Conservation (phyloP, 2,329 filamentous ascomycete species). For the Setomelanomma holmii region DNA sequence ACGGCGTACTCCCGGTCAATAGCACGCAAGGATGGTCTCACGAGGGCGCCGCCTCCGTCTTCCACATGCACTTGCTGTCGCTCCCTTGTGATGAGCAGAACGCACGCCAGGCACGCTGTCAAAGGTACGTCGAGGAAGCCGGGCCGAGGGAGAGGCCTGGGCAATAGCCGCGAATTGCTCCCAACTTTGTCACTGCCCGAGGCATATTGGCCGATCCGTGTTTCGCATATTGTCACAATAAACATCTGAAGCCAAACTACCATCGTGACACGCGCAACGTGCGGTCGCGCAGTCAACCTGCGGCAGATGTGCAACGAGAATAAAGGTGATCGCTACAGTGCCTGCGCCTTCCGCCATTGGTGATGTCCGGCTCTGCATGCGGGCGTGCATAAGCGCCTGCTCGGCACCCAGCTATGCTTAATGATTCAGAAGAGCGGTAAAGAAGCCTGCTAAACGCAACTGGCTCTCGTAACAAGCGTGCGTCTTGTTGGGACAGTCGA, state of each 20-base stretch:
- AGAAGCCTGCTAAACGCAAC: conserved; percentile 33
- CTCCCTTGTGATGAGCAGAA: conserved; percentile 18
- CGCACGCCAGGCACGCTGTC: conserved; percentile 30
- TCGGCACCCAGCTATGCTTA: conserved; percentile 28
- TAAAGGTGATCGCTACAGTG: conserved; percentile 17
- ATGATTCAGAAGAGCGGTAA: conserved; percentile 52
- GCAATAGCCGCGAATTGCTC: conserved; percentile 27
- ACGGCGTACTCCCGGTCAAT: conserved; percentile 11
- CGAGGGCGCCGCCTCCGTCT: conserved; percentile 22
- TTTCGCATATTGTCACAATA: conserved; percentile 23
- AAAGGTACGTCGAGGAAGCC: conserved; percentile 30
- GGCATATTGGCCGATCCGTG: conserved; percentile 18
- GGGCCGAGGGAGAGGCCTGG: conserved; percentile 32
- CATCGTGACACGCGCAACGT: conserved; percentile 31
- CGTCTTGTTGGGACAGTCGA: conserved; percentile 40
- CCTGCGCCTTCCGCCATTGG: conserved; percentile 36
- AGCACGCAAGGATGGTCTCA: conserved; percentile 26
- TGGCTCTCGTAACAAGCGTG: conserved; percentile 31
- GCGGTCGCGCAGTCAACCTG: conserved; percentile 6
- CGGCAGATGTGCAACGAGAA: conserved; percentile 30
- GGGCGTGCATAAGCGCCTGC: conserved; percentile 47
- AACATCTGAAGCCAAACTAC: conserved; percentile 18
- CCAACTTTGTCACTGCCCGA: conserved; percentile 9
- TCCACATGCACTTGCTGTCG: conserved; percentile 19
- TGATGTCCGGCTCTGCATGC: conserved; percentile 32